A percentile compares a stretch with the other conserved stretches of the same genome.
These are phyloP conservation scores for Podospora appendiculata DNA, from an alignment of 495 filamentous ascomycete genomes.

Conservation along the genomic window DNA sequence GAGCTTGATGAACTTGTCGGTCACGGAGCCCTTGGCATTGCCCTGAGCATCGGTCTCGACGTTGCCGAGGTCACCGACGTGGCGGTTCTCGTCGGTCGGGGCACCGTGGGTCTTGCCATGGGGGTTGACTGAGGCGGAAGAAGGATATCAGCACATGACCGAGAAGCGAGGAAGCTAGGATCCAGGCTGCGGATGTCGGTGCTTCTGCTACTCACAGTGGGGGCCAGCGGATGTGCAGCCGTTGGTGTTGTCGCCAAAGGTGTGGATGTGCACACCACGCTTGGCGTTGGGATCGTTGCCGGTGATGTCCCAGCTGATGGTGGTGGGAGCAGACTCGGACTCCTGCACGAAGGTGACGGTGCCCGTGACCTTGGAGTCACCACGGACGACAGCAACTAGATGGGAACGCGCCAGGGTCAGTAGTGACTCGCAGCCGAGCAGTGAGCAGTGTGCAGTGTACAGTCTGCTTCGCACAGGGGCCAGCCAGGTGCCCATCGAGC, in stretches of 20 bases:
- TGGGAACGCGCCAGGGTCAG: conserved; percentile 14
- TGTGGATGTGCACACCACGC: conserved; percentile 96
- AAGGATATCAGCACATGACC: neutral
- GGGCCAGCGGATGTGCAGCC: conserved; percentile 96
- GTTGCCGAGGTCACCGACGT: conserved; percentile 97
- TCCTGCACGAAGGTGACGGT: conserved; percentile 93
- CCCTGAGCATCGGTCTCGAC: conserved; percentile 89
- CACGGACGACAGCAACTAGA: conserved; percentile 89
- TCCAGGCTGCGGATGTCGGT: neutral
- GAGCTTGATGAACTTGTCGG: conserved; percentile 81
- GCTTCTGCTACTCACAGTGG: conserved; percentile 61
- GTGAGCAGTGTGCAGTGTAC: neutral
- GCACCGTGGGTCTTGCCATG: conserved; percentile 85
- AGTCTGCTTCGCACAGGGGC: neutral
- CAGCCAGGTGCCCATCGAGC: neutral
- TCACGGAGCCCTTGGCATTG: conserved; percentile 66
- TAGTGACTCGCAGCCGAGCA: conserved; percentile 5
- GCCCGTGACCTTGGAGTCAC: conserved; percentile 87
- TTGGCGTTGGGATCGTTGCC: conserved; percentile 90
- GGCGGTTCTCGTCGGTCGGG: conserved; percentile 71
- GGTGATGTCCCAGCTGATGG: conserved; percentile 82
- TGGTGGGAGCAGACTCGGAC: conserved; percentile 71
- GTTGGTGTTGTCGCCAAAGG: conserved; percentile 99
- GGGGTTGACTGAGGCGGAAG: conserved; percentile 73
- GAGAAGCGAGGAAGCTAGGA: no score